Percentiles rank a stretch among this genome's conserved stretches.
Conservation (phyloP, 1,284 basidiomycete genomes). For the Trametes polyzona region DNA sequence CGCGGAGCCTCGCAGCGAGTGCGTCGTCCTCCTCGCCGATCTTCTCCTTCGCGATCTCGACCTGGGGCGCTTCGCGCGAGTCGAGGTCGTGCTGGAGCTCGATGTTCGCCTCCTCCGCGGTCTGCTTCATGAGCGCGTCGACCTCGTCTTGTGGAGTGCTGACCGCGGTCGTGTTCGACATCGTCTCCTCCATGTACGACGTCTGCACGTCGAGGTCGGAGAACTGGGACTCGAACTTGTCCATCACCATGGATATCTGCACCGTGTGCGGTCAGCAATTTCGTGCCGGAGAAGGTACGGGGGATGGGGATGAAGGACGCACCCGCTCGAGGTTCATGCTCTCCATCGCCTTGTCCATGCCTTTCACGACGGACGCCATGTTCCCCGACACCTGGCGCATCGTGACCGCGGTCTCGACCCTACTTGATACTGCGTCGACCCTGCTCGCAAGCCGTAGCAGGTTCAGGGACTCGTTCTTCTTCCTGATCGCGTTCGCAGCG, state of each 20-base stretch:
- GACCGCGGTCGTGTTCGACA: slow-evolving; percentile 91
- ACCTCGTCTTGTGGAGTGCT: slow-evolving; percentile 98
- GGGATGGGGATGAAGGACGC: slow-evolving; percentile 34
- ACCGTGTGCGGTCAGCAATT: background rate
- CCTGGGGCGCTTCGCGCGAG: slow-evolving; percentile 59
- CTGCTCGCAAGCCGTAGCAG: slow-evolving; percentile 86
- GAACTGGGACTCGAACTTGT: slow-evolving; percentile 98
- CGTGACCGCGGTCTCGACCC: slow-evolving; percentile 99
- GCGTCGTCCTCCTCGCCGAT: slow-evolving; percentile 79
- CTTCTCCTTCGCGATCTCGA: slow-evolving; percentile 61
- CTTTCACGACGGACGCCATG: slow-evolving; percentile 96
- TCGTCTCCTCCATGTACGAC: slow-evolving; percentile 97
- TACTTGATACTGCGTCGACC: slow-evolving; percentile 95
- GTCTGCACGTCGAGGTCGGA: slow-evolving; percentile 98
- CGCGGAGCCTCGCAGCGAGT: slow-evolving; percentile 81
- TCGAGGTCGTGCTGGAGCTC: slow-evolving; percentile 92
- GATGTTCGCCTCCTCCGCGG: slow-evolving; percentile 97
- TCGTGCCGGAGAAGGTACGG: background rate
- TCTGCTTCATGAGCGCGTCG: slow-evolving; percentile 89
- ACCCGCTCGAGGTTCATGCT: slow-evolving; percentile 98
- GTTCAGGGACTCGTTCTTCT: slow-evolving; percentile 96
- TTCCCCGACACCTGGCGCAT: slow-evolving; percentile 95
- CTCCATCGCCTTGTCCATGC: slow-evolving; percentile 99
- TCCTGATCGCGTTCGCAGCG: slow-evolving; percentile 97
- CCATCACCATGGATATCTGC: slow-evolving; percentile 98